These are phyloP conservation scores for Fraxinus latifolia DNA, from an alignment of 305 asterid species.

Conservation along the genomic window DNA sequence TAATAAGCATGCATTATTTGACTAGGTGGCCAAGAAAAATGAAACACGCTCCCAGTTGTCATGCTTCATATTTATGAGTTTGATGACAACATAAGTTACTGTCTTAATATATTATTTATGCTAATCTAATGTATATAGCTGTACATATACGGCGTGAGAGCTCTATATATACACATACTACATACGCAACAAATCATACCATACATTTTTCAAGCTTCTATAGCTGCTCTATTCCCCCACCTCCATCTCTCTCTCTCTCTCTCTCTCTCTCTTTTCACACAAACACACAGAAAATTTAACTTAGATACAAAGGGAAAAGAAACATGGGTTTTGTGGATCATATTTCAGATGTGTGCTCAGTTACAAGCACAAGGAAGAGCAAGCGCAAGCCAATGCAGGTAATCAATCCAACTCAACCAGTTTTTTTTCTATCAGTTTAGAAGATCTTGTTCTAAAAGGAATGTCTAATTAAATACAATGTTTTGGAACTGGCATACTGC, in stretches of 20 bases:
- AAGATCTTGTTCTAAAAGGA: neutral
- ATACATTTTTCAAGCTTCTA: constrained; percentile 10
- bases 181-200: neutral
- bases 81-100: neutral
- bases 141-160: neutral
- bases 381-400: constrained; percentile 74
- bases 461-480: neutral
- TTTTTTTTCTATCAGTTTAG: neutral
- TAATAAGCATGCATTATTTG: neutral
- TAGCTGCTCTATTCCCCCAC: neutral
- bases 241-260: neutral
- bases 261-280: neutral
- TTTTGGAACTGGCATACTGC: neutral
- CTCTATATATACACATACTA: neutral
- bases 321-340: constrained; percentile 73
- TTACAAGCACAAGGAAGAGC: constrained; percentile 45
- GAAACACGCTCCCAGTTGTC: neutral
- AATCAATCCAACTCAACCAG: neutral
- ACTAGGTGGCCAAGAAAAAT: neutral
- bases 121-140: neutral
- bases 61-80: neutral
- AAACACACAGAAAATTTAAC: neutral
- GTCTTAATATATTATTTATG: neutral
- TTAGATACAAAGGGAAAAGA: neutral
- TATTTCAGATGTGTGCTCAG: constrained; percentile 44